These are phyloP conservation scores for Centrapalus pauciflorus DNA, from an alignment of 129 eudicot genomes.

Conservation along the genomic window DNA sequence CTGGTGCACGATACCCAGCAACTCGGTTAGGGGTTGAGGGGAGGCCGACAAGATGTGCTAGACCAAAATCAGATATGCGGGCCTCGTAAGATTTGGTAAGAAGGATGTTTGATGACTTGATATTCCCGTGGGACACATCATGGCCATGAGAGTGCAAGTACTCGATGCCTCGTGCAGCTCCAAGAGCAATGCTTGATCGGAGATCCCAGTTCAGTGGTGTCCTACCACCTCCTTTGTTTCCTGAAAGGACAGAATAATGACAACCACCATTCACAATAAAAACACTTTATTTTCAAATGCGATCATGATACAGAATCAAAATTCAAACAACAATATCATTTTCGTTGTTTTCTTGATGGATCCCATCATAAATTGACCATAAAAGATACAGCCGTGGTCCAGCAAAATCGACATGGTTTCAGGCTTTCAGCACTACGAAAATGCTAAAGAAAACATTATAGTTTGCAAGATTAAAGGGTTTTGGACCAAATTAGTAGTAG, in stretches of 20 bases:
- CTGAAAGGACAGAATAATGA: slow-evolving; percentile 31
- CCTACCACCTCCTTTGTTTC: slow-evolving; percentile 82
- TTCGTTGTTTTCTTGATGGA: background rate
- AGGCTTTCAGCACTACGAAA: background rate
- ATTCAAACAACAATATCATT: background rate
- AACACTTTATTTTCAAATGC: background rate
- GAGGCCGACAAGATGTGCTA: slow-evolving; percentile 62
- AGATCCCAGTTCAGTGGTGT: slow-evolving; percentile 76
- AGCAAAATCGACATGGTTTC: background rate
- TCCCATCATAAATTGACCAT: background rate
- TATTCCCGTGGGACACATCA: slow-evolving; percentile 69
- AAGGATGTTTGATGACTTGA: slow-evolving; percentile 81
- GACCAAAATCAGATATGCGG: slow-evolving; percentile 78
- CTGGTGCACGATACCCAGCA: slow-evolving; percentile 94
- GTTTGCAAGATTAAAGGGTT: slow-evolving; percentile 1
- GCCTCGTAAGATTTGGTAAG: slow-evolving; percentile 72
- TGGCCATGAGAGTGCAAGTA: slow-evolving; percentile 71
- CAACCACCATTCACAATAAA: background rate
- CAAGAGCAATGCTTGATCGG: slow-evolving; percentile 79
- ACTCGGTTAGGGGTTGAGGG: slow-evolving; percentile 72
- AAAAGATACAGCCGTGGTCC: background rate
- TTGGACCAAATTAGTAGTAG: background rate
- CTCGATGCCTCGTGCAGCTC: slow-evolving; percentile 81
- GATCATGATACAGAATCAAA: too few relatives aligned
- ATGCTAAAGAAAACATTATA: background rate